A percentile compares a stretch with the other conserved stretches of the same genome.
phyloP scores from a whole-genome alignment of 352 stramenopile genomes.

The Pythium oligandrum region DNA sequence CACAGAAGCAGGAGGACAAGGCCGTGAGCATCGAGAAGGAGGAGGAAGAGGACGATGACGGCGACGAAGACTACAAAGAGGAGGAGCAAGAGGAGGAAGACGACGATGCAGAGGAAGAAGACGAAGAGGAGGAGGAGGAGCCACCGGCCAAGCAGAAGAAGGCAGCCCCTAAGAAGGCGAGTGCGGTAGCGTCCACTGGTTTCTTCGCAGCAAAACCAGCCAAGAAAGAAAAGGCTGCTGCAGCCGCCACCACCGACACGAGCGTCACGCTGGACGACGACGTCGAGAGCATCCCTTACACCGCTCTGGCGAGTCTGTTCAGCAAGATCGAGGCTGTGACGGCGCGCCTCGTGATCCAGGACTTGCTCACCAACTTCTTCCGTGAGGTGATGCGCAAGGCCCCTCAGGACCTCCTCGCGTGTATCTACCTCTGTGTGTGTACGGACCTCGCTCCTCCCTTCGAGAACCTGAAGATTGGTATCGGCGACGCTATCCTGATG shows the following conservation, averaged over 20 bases:
- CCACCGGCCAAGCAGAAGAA: constrained; percentile 15
- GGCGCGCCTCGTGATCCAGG: constrained; percentile 77
- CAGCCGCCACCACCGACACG: constrained; percentile 14
- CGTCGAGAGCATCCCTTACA: constrained; percentile 32
- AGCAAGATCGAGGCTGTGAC: constrained; percentile 72
- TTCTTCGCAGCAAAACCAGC: constrained; percentile 30
- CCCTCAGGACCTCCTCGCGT: constrained; percentile 82
- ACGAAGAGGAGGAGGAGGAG: constrained; percentile 6
- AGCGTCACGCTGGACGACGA: constrained; percentile 10
- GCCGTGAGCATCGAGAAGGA: constrained; percentile 2
- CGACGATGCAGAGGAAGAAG: constrained; percentile 3
- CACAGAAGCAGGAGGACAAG: constrained; percentile 17
- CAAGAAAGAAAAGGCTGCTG: constrained; percentile 20
- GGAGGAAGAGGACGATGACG: constrained; percentile 6
- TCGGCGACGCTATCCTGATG: constrained; percentile 97
- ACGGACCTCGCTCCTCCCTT: constrained; percentile 94
- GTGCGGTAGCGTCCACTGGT: not conserved
- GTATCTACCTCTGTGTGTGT: constrained; percentile 90
- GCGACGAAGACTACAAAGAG: constrained; percentile 2
- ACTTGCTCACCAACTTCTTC: constrained; percentile 85
- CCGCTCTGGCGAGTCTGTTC: constrained; percentile 62
- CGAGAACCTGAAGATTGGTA: constrained; percentile 97
- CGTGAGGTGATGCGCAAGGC: constrained; percentile 65
- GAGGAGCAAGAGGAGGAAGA: constrained; percentile 5
- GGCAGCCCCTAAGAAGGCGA: not conserved